phyloP scores from a whole-genome alignment of 192 early-diverging fungal species.

The Funneliformis mosseae region DNA sequence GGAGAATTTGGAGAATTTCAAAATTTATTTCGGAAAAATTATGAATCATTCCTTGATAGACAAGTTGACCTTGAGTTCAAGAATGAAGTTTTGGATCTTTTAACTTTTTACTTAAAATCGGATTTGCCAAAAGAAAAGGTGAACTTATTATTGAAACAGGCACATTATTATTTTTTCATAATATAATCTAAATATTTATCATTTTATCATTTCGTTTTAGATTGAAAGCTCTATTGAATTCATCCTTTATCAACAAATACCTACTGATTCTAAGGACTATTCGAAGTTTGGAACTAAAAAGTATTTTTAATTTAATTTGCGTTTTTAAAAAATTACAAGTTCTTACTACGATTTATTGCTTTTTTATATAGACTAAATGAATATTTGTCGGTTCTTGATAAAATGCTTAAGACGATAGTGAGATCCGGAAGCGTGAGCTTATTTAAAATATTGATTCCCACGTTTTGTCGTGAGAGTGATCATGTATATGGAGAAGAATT shows the following conservation, averaged over 20 bases:
- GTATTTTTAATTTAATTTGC: not conserved
- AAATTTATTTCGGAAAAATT: slow-evolving; percentile 44
- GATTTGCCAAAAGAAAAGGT: slow-evolving; percentile 39
- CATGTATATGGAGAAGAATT: slow-evolving; percentile 51
- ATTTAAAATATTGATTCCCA: slow-evolving; percentile 53
- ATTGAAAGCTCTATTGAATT: not conserved
- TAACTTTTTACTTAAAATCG: slow-evolving; percentile 50
- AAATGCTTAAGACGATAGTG: slow-evolving; percentile 54
- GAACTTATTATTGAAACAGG: not conserved
- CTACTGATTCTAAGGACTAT: not conserved
- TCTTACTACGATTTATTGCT: not conserved
- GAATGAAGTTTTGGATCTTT: slow-evolving; percentile 49
- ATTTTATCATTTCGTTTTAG: not conserved
- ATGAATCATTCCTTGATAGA: slow-evolving; percentile 42
- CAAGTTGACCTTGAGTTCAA: slow-evolving; percentile 40
- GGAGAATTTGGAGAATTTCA: slow-evolving; percentile 38
- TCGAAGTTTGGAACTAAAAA: slow-evolving; percentile 8
- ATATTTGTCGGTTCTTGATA: slow-evolving; percentile 55
- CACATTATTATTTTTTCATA: not conserved
- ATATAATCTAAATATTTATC: not conserved
- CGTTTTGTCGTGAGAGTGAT: slow-evolving; percentile 56
- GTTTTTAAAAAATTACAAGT: not conserved
- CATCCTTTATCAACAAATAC: not conserved
- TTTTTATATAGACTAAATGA: slow-evolving; percentile 48
- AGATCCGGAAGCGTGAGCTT: slow-evolving; percentile 44